These are phyloP conservation scores for Escallonia rubra DNA, from an alignment of 129 eudicot genomes.

Conservation along the genomic window DNA sequence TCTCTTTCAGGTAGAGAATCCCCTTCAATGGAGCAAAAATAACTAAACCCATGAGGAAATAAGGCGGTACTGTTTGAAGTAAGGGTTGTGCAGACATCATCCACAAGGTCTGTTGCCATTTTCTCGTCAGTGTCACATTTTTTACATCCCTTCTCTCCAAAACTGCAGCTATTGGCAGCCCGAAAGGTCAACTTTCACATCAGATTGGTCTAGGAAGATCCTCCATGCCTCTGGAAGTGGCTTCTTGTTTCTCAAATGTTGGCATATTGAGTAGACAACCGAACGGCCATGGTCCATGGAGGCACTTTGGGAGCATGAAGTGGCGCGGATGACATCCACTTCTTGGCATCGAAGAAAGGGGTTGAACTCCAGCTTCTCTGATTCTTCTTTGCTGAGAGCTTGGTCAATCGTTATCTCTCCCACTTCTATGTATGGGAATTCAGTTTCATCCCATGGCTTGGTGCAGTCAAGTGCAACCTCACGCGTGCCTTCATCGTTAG, in stretches of 20 bases:
- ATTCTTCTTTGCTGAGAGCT: constrained; percentile 24
- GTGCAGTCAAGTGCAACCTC: constrained; percentile 45
- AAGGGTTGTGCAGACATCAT: constrained; percentile 47
- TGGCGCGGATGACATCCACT: constrained; percentile 40
- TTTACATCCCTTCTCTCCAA: constrained; percentile 9
- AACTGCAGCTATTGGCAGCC: constrained; percentile 46
- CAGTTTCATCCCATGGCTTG: constrained; percentile 39
- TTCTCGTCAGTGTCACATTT: constrained; percentile 36
- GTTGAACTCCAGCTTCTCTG: constrained; percentile 33
- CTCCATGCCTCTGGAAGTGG: constrained; percentile 43
- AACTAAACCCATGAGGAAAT: constrained; percentile 38
- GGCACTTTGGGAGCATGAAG: constrained; percentile 47
- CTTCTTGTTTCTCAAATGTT: constrained; percentile 43
- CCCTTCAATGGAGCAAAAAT: constrained; percentile 32
- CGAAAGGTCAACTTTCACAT: constrained; percentile 38
- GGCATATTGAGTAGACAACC: constrained; percentile 39
- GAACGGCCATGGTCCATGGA: constrained; percentile 51
- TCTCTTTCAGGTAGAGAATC: constrained; percentile 22
- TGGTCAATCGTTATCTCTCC: constrained; percentile 36
- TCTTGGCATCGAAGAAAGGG: constrained; percentile 37
- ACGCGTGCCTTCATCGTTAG: constrained; percentile 18
- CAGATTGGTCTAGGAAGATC: constrained; percentile 39
- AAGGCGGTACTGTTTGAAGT: constrained; percentile 33
- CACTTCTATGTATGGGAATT: constrained; percentile 29
- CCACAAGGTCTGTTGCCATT: constrained; percentile 49